Conservation (phyloP, 2,329 filamentous ascomycete species). For the Parafenestella ontariensis region DNA sequence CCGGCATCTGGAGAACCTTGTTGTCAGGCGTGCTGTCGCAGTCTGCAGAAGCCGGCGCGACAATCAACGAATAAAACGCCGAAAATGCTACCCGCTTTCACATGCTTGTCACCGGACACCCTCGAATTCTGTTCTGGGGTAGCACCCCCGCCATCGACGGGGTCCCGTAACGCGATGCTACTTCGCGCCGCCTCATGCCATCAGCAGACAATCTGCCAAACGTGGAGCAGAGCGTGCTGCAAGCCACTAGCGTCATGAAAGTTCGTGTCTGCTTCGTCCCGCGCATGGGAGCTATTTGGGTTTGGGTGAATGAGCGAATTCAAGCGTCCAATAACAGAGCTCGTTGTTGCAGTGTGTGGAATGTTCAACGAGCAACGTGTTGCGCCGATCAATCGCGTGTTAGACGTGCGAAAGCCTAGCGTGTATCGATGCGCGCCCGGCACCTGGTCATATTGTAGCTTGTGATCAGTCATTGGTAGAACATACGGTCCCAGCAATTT, state of each 20-base stretch:
- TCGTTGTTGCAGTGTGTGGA: too few relatives aligned
- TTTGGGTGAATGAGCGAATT: constrained; percentile 1
- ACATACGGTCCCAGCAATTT: background rate
- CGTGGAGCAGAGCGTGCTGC: constrained; percentile 13
- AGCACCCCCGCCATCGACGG: constrained; percentile 16
- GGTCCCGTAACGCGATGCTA: constrained; percentile 18
- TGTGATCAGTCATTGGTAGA: background rate
- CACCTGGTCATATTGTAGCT: background rate
- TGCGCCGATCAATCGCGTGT: constrained; percentile 9
- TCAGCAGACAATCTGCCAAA: constrained; percentile 21
- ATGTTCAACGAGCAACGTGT: constrained; percentile 10
- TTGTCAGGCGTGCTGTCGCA: constrained; percentile 16
- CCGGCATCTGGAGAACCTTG: constrained; percentile 43
- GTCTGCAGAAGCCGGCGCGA: constrained; percentile 13
- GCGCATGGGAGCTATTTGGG: background rate
- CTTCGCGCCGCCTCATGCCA: constrained; percentile 21
- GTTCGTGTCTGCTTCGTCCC: constrained; percentile 7
- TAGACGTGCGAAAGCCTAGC: constrained; percentile 1
- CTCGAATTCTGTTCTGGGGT: constrained; percentile 14
- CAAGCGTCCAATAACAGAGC: background rate
- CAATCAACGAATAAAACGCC: constrained; percentile 25
- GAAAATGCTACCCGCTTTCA: constrained; percentile 16
- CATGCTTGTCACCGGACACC: constrained; percentile 28
- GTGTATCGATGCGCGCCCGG: background rate
- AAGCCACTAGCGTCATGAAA: constrained; percentile 17